These are phyloP conservation scores for Raphanus hybrid DNA, from an alignment of 441 rosid species.

Conservation along the genomic window DNA sequence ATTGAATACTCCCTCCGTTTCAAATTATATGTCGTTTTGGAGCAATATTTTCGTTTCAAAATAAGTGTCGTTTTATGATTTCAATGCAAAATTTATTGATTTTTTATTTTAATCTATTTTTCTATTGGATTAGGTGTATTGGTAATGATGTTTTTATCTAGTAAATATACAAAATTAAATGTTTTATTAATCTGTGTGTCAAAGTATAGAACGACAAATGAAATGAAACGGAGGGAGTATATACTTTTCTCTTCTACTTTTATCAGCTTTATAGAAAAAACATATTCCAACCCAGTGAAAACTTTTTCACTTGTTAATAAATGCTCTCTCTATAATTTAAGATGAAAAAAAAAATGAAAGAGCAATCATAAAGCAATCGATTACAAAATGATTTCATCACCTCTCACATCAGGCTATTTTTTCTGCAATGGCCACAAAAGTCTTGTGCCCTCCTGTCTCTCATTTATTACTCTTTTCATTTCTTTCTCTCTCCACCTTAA, in stretches of 20 bases:
- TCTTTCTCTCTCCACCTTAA: conserved; percentile 28
- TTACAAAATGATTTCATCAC: conserved; percentile 77
- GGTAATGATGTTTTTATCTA: too few species aligned
- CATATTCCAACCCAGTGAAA: not conserved
- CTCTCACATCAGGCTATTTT: conserved; percentile 61
- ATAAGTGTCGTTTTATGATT: too few species aligned
- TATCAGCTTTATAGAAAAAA: conserved; percentile 30
- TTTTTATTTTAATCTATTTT: too few species aligned
- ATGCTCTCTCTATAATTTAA: not conserved
- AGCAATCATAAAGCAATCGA: conserved; percentile 86
- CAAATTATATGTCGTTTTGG: too few species aligned
- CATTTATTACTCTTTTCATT: conserved; percentile 41
- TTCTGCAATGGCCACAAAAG: conserved; percentile 50
- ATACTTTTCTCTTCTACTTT: conserved; percentile 21
- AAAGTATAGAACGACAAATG: too few species aligned
- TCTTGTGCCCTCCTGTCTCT: conserved; percentile 49
- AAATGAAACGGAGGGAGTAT: not conserved
- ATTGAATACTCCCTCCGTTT: not conserved
- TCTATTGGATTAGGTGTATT: too few species aligned
- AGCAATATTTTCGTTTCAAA: too few species aligned
- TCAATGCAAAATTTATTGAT: too few species aligned
- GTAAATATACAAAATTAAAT: too few species aligned
- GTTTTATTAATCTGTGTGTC: too few species aligned
- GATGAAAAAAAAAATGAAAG: not conserved
- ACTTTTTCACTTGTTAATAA: too few species aligned